Percentiles rank a stretch among this genome's conserved stretches.
These are phyloP conservation scores for Opeltia flavorubescens DNA, from an alignment of 495 filamentous ascomycete genomes.

Conservation along the genomic window DNA sequence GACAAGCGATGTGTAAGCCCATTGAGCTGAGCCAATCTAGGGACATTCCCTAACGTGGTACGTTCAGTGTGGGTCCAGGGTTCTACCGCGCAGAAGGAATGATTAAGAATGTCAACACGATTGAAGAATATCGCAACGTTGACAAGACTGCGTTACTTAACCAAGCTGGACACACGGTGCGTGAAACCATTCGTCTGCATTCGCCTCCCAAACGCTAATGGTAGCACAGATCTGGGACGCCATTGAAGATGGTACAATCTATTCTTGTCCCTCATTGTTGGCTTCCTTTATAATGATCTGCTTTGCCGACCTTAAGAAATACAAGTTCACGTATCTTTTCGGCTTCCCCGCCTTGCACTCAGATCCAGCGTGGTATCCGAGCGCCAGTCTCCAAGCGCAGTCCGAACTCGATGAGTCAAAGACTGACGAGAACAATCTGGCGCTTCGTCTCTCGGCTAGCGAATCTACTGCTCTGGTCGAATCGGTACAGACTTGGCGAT, in stretches of 20 bases:
- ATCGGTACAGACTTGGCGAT: conserved; percentile 72
- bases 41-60: neutral
- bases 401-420: conserved; percentile 11
- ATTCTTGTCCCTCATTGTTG: conserved; percentile 80
- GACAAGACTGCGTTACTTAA: conserved; percentile 61
- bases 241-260: conserved; percentile 89
- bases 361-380: conserved; percentile 59
- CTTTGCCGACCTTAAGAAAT: conserved; percentile 95
- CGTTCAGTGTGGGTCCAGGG: conserved; percentile 50
- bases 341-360: conserved; percentile 88
- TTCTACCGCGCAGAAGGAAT: conserved; percentile 77
- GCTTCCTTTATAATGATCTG: conserved; percentile 77
- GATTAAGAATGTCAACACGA: conserved; percentile 91
- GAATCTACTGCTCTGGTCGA: conserved; percentile 69
- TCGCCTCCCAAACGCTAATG: neutral
- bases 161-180: conserved; percentile 60
- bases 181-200: conserved; percentile 11
- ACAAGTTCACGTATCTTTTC: conserved; percentile 89
- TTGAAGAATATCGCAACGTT: conserved; percentile 74
- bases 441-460: conserved; percentile 38
- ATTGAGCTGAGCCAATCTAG: neutral
- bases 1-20: conserved; percentile 55
- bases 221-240: conserved; percentile 78
- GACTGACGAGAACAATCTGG: conserved; percentile 16
- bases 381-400: neutral